Conservation (phyloP, 345 rosid species). For the Angophora floribunda region DNA sequence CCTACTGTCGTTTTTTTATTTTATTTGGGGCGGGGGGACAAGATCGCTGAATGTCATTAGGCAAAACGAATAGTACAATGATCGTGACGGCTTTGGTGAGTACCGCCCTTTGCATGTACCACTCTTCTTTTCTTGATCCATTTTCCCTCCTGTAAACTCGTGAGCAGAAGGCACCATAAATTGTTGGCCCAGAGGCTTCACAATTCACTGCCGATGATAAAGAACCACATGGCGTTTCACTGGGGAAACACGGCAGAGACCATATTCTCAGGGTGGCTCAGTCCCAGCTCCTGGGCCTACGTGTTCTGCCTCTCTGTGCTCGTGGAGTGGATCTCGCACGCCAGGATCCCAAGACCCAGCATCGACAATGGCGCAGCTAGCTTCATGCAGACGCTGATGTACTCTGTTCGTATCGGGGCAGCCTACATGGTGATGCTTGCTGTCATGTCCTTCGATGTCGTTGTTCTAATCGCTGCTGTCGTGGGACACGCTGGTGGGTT, state of each 20-base stretch:
- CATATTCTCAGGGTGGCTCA: not conserved
- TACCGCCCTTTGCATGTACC: not conserved
- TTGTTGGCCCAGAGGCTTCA: not conserved
- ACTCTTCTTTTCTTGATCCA: not conserved
- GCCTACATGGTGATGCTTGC: conserved; percentile 25
- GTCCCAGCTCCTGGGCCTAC: not conserved
- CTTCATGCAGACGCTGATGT: conserved; percentile 10
- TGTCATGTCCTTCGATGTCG: conserved; percentile 18
- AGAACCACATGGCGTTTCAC: not conserved
- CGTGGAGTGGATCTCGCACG: not conserved
- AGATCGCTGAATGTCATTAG: not conserved
- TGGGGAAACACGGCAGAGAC: not conserved
- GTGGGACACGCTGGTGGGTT: conserved; percentile 20
- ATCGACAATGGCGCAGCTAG: not conserved
- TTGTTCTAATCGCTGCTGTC: conserved; percentile 13
- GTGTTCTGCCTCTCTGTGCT: not conserved
- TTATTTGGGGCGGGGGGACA: not conserved
- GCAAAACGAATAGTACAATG: not conserved
- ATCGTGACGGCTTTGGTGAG: not conserved
- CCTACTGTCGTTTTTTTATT: not conserved
- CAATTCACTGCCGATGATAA: not conserved
- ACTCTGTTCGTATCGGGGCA: not conserved
- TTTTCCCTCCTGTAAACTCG: not conserved
- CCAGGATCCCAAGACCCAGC: not conserved
- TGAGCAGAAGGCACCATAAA: not conserved